Evolutionary conservation across 2,329 filamentous ascomycete species (phyloP).

Genomic region (Bisporella sp.): DNA sequence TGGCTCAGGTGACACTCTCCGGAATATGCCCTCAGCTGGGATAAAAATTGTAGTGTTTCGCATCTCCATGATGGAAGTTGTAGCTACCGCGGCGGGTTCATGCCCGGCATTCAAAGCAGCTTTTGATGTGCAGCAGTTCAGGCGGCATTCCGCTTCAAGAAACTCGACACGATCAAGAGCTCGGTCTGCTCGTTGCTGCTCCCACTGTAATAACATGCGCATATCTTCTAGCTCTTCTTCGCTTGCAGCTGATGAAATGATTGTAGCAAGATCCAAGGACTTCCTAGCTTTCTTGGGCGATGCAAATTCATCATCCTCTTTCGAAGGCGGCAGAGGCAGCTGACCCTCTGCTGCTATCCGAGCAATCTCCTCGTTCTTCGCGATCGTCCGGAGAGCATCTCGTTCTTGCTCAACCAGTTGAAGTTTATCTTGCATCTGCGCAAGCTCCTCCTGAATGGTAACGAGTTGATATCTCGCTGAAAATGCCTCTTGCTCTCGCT

Average conservation of each 20-base stretch:
- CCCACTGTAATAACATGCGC: conserved; percentile 36
- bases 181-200: conserved; percentile 54
- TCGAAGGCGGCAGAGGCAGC: conserved; percentile 55
- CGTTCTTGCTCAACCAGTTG: conserved; percentile 66
- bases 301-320: conserved; percentile 53
- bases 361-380: conserved; percentile 67
- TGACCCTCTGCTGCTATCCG: conserved; percentile 66
- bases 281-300: conserved; percentile 48
- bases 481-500: conserved; percentile 64
- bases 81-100: background rate
- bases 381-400: conserved; percentile 64
- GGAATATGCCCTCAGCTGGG: conserved; percentile 56
- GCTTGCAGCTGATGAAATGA: conserved; percentile 46
- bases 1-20: conserved; percentile 40
- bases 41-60: conserved; percentile 38
- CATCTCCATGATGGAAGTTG: conserved; percentile 3
- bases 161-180: conserved; percentile 70
- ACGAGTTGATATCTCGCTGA: conserved; percentile 59
- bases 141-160: conserved; percentile 65
- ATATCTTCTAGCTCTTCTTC: conserved; percentile 37
- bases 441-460: conserved; percentile 58
- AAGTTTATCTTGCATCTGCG: conserved; percentile 54
- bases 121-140: conserved; percentile 58
- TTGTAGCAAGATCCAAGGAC: conserved; percentile 40
- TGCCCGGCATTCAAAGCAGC: conserved; percentile 5